These are phyloP conservation scores for Rhizopogon sp. DNA, from an alignment of 768 basidiomycete species.

Conservation along the genomic window DNA sequence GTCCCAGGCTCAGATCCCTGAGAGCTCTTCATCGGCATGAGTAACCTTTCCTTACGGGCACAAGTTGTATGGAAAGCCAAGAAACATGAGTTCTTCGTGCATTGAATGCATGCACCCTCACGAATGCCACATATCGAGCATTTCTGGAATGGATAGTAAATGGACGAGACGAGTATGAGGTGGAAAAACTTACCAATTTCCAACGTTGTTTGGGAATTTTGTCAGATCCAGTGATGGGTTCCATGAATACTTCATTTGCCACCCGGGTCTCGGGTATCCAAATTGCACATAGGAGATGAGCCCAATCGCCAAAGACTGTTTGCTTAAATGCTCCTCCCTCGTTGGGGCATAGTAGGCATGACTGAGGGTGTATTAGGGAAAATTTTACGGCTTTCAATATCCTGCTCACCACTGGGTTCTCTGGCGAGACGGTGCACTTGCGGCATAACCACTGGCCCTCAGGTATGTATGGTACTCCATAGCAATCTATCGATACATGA, in stretches of 20 bases:
- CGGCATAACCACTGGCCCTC: slow-evolving; percentile 99
- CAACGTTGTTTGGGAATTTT: slow-evolving; percentile 85
- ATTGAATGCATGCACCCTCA: slow-evolving; percentile 92
- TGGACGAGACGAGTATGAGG: not conserved
- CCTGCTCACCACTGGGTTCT: slow-evolving; percentile 81
- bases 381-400: not conserved
- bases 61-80: slow-evolving; percentile 94
- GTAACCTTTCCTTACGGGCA: slow-evolving; percentile 77
- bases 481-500: slow-evolving; percentile 65
- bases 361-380: slow-evolving; percentile 37
- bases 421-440: slow-evolving; percentile 97
- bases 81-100: slow-evolving; percentile 85
- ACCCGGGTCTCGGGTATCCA: slow-evolving; percentile 96
- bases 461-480: slow-evolving; percentile 98
- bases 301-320: slow-evolving; percentile 89
- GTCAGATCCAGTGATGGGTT: slow-evolving; percentile 89
- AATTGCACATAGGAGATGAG: slow-evolving; percentile 93
- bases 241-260: slow-evolving; percentile 96
- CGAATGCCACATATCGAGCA: slow-evolving; percentile 59
- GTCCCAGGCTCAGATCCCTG: slow-evolving; percentile 70
- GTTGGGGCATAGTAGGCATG: slow-evolving; percentile 92
- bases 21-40: slow-evolving; percentile 83
- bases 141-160: slow-evolving; percentile 32
- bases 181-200: slow-evolving; percentile 70
- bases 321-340: slow-evolving; percentile 99